Evolutionary conservation across 2,329 filamentous ascomycete species (phyloP).

Genomic region (Acrocalymma vagum): DNA sequence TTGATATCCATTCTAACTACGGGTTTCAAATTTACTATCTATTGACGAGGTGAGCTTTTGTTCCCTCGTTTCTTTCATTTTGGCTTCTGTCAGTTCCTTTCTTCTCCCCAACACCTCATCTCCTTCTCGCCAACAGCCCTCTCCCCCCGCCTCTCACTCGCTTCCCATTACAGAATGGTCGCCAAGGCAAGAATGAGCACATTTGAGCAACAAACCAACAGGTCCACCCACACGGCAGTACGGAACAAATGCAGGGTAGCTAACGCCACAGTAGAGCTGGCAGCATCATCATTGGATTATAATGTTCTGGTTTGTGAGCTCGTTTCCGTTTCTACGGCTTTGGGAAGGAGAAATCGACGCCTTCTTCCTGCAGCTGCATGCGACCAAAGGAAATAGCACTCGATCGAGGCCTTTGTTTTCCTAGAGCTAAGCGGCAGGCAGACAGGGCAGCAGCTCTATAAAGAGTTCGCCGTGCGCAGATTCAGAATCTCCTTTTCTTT

Average conservation of each 20-base stretch:
- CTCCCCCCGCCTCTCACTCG: not conserved
- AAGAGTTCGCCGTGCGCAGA: slow-evolving; percentile 11
- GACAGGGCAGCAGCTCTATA: too few species aligned
- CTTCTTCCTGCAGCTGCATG: too few species aligned
- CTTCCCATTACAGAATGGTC: slow-evolving; percentile 13
- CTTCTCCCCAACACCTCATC: not conserved
- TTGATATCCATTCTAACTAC: too few species aligned
- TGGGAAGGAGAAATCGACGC: slow-evolving; percentile 9
- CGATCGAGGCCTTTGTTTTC: too few species aligned
- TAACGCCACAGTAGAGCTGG: slow-evolving; percentile 40
- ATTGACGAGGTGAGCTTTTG: too few species aligned
- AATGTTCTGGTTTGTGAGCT: slow-evolving; percentile 5
- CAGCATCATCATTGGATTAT: slow-evolving; percentile 4
- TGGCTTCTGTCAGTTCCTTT: too few species aligned
- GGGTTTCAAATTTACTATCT: too few species aligned
- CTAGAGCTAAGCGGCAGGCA: too few species aligned
- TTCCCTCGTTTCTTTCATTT: too few species aligned
- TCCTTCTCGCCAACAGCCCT: not conserved
- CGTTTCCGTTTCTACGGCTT: slow-evolving; percentile 12
- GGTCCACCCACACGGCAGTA: slow-evolving; percentile 6
- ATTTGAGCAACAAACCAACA: slow-evolving; percentile 26
- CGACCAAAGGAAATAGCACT: too few species aligned
- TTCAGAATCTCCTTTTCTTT: not conserved
- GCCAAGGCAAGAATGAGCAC: slow-evolving; percentile 33
- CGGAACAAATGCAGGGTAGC: slow-evolving; percentile 26